These are phyloP conservation scores for Cryptosporidium andersoni DNA, from an alignment of 169 alveolate genomes.

Conservation along the genomic window DNA sequence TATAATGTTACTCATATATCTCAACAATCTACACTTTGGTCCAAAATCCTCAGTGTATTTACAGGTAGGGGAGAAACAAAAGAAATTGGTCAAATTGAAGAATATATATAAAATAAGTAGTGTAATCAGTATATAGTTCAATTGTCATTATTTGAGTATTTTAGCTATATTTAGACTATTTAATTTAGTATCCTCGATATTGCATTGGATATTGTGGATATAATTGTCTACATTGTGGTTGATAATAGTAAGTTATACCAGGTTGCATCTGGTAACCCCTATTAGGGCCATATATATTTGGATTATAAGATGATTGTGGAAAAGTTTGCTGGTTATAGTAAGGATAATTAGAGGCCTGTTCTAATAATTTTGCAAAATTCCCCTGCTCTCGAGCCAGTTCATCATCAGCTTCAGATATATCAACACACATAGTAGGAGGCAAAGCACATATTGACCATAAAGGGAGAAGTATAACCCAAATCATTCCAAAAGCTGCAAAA, in stretches of 20 bases:
- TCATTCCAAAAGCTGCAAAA: constrained; percentile 70
- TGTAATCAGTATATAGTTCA: too few relatives aligned
- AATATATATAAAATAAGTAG: too few relatives aligned
- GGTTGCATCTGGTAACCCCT: neutral
- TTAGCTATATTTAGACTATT: neutral
- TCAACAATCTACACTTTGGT: too few relatives aligned
- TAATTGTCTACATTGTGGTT: constrained; percentile 1
- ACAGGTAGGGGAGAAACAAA: too few relatives aligned
- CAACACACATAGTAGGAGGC: constrained; percentile 58
- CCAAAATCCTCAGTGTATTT: too few relatives aligned
- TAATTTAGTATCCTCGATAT: constrained; percentile 49
- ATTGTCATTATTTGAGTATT: neutral
- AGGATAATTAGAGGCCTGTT: constrained; percentile 13
- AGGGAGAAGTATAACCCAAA: constrained; percentile 58
- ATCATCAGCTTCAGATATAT: constrained; percentile 31
- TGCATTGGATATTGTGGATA: constrained; percentile 26
- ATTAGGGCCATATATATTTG: neutral
- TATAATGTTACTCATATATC: too few relatives aligned
- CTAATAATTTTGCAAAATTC: constrained; percentile 29
- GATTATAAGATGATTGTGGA: neutral
- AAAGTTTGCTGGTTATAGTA: neutral
- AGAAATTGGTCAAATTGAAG: too few relatives aligned
- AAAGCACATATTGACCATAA: constrained; percentile 70
- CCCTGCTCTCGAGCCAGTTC: constrained; percentile 38
- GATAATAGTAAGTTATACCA: neutral